Base-by-base conservation (phyloP, 2,329 filamentous ascomycete genomes). In the Calonectria honghensis region DNA sequence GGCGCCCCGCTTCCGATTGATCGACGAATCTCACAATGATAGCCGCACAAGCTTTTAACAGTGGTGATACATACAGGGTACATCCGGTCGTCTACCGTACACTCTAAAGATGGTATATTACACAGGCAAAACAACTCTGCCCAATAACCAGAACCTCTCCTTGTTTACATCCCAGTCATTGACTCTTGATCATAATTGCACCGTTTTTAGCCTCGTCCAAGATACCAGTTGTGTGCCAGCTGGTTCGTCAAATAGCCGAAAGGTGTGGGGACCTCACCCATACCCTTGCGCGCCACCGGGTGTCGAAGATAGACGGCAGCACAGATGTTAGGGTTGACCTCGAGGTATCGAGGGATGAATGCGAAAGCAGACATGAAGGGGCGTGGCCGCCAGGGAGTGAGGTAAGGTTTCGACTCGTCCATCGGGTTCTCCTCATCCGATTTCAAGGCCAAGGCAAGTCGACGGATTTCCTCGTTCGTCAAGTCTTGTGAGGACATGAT, bases 321-420 rank as follows among this genome's bases (percentile, higher is more conserved):
- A 86, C 97, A 99, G 81, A 98, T 94, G 82, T 96, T 97, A 85
- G 98, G 97, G 89, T 98, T 98, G 80, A 99, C 97, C 87, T 99
- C 97, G 75, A 99, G 91, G 85, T 98, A 99, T 69, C 94, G 90
- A 14, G 97, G 97, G 79, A 99, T 96, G 85, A 98, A 98, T 31
- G 96, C 96, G 85, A 99, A 99, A 0, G 96, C 93, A 67, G 91
- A 90, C 94, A 99, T 97, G 86, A 91, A 98, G 68, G 94, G 90
- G 71, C 96, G 91, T 16, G 97, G 97, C 77, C 90, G 87, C 97
- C 97, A 99, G 16, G 97, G 97, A 2, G 96, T 98, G 6, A 91
- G 91, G 84, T 99, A 99, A 4, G 97, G 95, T 86, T 98, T 98
- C 72, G 84, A 86, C 61, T 86, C 85, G 85, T 98, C 95, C 74